Evolutionary conservation across 179 eudicot species (phyloP), one percentile per base, ranked within the genome.

Genomic region (Amaranthus tricolor): DNA sequence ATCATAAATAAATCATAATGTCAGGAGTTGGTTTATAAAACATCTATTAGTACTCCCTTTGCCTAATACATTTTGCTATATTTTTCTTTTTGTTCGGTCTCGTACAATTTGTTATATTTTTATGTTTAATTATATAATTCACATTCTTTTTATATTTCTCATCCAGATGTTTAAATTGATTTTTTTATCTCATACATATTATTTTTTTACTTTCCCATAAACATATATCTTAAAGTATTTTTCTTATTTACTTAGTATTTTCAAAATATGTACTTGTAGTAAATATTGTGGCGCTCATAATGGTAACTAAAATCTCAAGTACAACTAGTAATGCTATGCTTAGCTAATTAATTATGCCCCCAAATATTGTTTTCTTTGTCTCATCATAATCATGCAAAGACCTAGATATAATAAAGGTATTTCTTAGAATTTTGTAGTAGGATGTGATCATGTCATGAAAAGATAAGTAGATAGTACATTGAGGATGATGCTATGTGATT

Each of bases 321-420:
- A 68, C 40, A 31, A 59, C 31, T 67, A 50, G 61, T 21, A 56
- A 19, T 72, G 56, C 66, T 2, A 31, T 31, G 40, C 40, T 31
- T 2, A 31, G 3, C 40, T 59, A 48, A 48, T 60, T 51, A 12
- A 67, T 71, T 48, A 72, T 72, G 74, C 17, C 43, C 43, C 64
- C 66, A 43, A 59, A 58, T 13, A 21, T 60, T 62, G 66, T 72
- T 72, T 31, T 43, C 44, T 72, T 20, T 60, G 56, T 72, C 67
- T 60, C 24, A 72, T 44, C 57, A 72, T 31, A 31, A 31, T 72
- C 67, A 72, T 72, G 75, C 75, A 60, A 60, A 13, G 45, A 50
- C 48, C 40, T 31, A 31, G 40, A 72, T 21, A 19, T 12, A 54
- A 14, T 24, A 68, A 68, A 67, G 45, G 57, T 21, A 47, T 21